Conservation (phyloP, 2,329 filamentous ascomycete species). For the Elsinoe necatrix region DNA sequence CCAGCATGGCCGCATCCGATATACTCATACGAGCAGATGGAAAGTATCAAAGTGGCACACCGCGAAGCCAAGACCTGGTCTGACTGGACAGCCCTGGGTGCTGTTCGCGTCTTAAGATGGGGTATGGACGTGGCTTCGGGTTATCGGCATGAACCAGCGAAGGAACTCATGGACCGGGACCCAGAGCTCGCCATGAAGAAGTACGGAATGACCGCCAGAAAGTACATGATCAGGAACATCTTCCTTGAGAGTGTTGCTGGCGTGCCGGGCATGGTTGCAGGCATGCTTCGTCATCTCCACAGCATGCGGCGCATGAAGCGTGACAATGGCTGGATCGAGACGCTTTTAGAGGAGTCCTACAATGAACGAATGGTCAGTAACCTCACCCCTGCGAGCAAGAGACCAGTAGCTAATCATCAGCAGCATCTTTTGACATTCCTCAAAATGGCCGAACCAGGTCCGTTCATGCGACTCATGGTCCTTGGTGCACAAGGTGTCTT, state of each 20-base stretch:
- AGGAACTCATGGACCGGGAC: constrained; percentile 30
- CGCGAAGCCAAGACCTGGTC: constrained; percentile 62
- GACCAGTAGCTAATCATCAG: constrained; percentile 33
- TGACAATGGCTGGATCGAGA: constrained; percentile 85
- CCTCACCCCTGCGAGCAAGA: neutral
- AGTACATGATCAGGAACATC: constrained; percentile 84
- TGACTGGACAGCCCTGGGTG: constrained; percentile 69
- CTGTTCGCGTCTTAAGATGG: constrained; percentile 68
- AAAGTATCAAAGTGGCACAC: constrained; percentile 63
- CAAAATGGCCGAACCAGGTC: constrained; percentile 76
- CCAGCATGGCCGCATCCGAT: constrained; percentile 43
- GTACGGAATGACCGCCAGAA: constrained; percentile 68
- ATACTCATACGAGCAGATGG: constrained; percentile 68
- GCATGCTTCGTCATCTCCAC: constrained; percentile 83
- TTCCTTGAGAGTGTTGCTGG: constrained; percentile 93
- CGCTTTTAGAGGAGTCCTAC: constrained; percentile 31
- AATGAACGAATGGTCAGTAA: constrained; percentile 26
- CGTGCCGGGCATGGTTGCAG: constrained; percentile 93
- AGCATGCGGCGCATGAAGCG: constrained; percentile 77
- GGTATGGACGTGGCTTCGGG: constrained; percentile 76
- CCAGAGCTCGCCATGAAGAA: constrained; percentile 47
- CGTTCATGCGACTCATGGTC: constrained; percentile 88
- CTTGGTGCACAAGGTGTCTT: constrained; percentile 91
- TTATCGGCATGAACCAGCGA: constrained; percentile 59
- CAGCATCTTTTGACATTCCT: constrained; percentile 93